Evolutionary conservation across 2,329 filamentous ascomycete genomes (phyloP).

Genomic region (Penicillium thymicola): DNA sequence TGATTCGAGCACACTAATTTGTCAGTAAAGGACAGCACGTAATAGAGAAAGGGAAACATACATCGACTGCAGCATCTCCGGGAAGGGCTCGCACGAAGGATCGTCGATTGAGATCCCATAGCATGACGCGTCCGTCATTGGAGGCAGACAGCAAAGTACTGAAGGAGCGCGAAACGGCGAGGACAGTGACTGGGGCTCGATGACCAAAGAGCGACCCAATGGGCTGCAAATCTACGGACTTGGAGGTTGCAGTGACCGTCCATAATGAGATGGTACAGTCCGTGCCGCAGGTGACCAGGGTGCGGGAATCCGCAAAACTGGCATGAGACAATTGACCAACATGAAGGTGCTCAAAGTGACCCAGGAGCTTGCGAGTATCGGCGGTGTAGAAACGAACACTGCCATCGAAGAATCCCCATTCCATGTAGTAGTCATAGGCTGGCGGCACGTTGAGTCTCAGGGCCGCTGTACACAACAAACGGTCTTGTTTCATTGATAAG

Average conservation of each 20-base stretch:
- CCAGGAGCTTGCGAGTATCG: slow-evolving; percentile 77
- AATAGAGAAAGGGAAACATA: slow-evolving; percentile 16
- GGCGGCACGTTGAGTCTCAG: slow-evolving; percentile 86
- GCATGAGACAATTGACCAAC: slow-evolving; percentile 82
- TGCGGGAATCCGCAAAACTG: slow-evolving; percentile 83
- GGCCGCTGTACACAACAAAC: slow-evolving; percentile 76
- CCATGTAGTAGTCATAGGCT: slow-evolving; percentile 81
- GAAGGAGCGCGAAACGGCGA: slow-evolving; percentile 84
- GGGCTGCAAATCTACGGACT: slow-evolving; percentile 73
- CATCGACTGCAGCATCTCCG: slow-evolving; percentile 50
- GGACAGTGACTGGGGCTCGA: slow-evolving; percentile 73
- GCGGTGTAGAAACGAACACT: slow-evolving; percentile 87
- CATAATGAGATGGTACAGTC: slow-evolving; percentile 90
- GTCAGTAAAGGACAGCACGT: background rate
- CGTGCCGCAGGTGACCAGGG: slow-evolving; percentile 83
- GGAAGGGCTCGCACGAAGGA: slow-evolving; percentile 78
- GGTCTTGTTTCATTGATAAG: slow-evolving; percentile 74
- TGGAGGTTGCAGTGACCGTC: slow-evolving; percentile 63
- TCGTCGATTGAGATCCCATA: slow-evolving; percentile 92
- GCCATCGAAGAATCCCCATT: slow-evolving; percentile 94
- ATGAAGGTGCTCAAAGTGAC: slow-evolving; percentile 90
- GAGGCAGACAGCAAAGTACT: slow-evolving; percentile 83
- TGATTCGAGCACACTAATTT: slow-evolving; percentile 73
- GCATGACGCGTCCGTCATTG: slow-evolving; percentile 73
- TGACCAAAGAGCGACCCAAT: slow-evolving; percentile 86